These are phyloP conservation scores for Penicillium glabrum DNA, from an alignment of 2,329 filamentous ascomycete species.

Conservation along the genomic window DNA sequence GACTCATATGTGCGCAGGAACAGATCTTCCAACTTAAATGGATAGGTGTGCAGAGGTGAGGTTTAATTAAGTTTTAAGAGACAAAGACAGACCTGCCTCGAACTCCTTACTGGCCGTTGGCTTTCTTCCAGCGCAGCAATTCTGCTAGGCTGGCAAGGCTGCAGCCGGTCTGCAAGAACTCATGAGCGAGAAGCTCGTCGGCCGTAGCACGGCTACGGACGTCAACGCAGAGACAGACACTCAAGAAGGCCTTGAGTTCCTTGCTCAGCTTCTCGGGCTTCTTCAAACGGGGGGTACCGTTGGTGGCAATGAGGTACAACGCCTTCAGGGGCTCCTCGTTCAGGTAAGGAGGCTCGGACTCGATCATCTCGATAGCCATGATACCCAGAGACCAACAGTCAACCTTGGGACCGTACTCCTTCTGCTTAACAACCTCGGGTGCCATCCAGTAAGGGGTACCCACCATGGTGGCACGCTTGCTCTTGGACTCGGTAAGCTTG, in stretches of 20 bases:
- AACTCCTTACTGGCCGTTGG: conserved; percentile 34
- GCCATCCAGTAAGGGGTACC: conserved; percentile 99
- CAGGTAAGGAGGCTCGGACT: conserved; percentile 94
- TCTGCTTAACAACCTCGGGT: conserved; percentile 98
- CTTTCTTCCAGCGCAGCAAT: conserved; percentile 68
- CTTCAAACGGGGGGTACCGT: conserved; percentile 94
- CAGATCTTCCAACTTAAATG: conserved; percentile 7
- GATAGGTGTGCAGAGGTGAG: neutral
- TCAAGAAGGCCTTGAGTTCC: conserved; percentile 95
- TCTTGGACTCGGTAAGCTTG: conserved; percentile 95
- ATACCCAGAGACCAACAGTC: conserved; percentile 99
- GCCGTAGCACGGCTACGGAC: conserved; percentile 92
- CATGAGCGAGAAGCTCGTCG: conserved; percentile 83
- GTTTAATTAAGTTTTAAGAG: neutral
- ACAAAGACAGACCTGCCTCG: neutral
- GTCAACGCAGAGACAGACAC: conserved; percentile 93
- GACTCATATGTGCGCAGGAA: conserved; percentile 32
- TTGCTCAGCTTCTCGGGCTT: conserved; percentile 97
- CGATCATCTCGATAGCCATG: conserved; percentile 99
- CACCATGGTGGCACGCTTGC: conserved; percentile 98
- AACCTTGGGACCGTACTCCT: conserved; percentile 97
- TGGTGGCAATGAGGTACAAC: conserved; percentile 94
- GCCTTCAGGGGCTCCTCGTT: conserved; percentile 98
- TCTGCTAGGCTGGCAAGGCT: conserved; percentile 79
- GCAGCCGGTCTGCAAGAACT: conserved; percentile 93